Evolutionary conservation across 768 basidiomycete genomes (phyloP).

Genomic region (Wakefieldia striispora): DNA sequence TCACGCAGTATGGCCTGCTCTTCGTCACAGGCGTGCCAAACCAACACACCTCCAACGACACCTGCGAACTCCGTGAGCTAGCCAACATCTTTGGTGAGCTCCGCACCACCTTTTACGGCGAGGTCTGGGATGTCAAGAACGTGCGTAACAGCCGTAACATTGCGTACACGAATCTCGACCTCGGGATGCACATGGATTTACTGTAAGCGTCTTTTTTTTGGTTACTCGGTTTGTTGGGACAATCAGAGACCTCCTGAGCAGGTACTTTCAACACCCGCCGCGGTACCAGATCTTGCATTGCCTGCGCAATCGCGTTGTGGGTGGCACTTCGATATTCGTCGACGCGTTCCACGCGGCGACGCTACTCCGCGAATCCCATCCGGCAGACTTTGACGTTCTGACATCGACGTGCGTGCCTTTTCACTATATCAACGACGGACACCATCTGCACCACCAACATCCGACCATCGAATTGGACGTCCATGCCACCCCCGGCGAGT

Average conservation of each 20-base stretch:
- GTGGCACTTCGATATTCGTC: slow-evolving; percentile 85
- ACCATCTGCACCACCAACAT: slow-evolving; percentile 72
- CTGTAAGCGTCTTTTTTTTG: slow-evolving; percentile 49
- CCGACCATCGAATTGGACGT: slow-evolving; percentile 68
- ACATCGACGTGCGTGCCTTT: slow-evolving; percentile 69
- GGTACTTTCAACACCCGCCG: slow-evolving; percentile 90
- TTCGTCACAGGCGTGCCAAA: slow-evolving; percentile 73
- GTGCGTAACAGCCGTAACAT: slow-evolving; percentile 78
- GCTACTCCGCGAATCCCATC: slow-evolving; percentile 44
- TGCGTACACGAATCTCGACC: slow-evolving; percentile 87
- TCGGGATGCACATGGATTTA: slow-evolving; percentile 92
- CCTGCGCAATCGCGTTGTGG: slow-evolving; percentile 77
- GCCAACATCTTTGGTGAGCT: slow-evolving; percentile 72
- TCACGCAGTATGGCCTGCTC: slow-evolving; percentile 69
- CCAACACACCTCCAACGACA: slow-evolving; percentile 51
- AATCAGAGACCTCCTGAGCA: slow-evolving; percentile 27
- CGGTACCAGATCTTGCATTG: slow-evolving; percentile 92
- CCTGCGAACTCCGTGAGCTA: slow-evolving; percentile 67
- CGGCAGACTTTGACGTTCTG: slow-evolving; percentile 58
- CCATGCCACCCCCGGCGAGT: not conserved
- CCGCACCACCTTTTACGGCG: slow-evolving; percentile 86
- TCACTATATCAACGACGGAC: slow-evolving; percentile 88
- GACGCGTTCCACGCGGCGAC: slow-evolving; percentile 71
- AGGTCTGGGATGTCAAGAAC: slow-evolving; percentile 85
- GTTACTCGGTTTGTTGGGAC: not conserved